Conservation (phyloP, 1,284 basidiomycete genomes). For the Boletellus deceptivus region DNA sequence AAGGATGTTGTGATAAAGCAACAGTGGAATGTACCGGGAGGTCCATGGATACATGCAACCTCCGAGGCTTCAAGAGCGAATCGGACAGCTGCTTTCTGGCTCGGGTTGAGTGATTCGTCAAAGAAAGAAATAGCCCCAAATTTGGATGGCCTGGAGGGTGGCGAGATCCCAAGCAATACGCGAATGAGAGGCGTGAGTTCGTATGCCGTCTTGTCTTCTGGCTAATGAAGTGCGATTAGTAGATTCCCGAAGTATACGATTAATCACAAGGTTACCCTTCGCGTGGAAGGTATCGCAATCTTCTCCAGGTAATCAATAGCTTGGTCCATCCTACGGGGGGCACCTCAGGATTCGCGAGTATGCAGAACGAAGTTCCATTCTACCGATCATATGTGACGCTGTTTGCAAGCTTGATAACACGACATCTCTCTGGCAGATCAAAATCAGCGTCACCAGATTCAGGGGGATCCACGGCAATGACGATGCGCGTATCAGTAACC, state of each 20-base stretch:
- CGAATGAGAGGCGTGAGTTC: constrained; percentile 53
- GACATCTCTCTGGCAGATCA: constrained; percentile 80
- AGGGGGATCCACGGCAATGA: constrained; percentile 69
- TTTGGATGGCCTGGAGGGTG: constrained; percentile 33
- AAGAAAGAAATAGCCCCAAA: constrained; percentile 62
- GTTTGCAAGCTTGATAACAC: constrained; percentile 87
- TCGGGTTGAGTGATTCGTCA: constrained; percentile 74
- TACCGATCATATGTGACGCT: constrained; percentile 89
- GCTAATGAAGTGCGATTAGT: constrained; percentile 19
- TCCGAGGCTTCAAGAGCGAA: constrained; percentile 74
- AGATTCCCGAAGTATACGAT: constrained; percentile 11
- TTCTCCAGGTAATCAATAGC: constrained; percentile 67
- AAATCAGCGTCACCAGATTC: constrained; percentile 61
- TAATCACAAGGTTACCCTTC: constrained; percentile 14
- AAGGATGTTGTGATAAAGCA: not conserved
- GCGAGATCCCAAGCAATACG: constrained; percentile 64
- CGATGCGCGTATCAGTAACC: constrained; percentile 76
- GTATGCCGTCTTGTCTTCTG: constrained; percentile 41
- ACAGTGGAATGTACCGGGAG: constrained; percentile 62
- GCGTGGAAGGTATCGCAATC: constrained; percentile 33
- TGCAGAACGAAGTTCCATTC: not conserved
- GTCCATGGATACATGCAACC: constrained; percentile 94
- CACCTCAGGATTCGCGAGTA: not conserved
- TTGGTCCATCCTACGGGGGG: constrained; percentile 71
- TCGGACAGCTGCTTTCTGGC: constrained; percentile 79